phyloP scores from a whole-genome alignment of 768 basidiomycete species.

The Amanita pallidorosea region DNA sequence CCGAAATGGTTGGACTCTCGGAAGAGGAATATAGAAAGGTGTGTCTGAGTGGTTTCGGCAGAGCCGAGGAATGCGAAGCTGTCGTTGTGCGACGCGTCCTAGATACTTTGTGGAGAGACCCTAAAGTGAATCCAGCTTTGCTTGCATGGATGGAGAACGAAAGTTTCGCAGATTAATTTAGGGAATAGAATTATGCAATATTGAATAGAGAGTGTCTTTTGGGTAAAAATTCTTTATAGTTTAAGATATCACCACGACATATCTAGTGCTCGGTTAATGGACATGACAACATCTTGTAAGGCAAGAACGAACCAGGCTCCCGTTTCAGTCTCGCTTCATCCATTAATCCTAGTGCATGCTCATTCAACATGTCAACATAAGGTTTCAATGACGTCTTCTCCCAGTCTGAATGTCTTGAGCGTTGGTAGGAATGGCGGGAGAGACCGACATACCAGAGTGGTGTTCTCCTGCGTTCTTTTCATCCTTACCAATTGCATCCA shows the following conservation, averaged over 20 bases:
- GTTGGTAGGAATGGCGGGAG: constrained; percentile 1
- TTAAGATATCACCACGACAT: constrained; percentile 19
- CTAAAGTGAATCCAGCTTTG: constrained; percentile 22
- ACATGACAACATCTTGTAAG: neutral
- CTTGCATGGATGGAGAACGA: constrained; percentile 43
- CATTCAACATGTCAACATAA: constrained; percentile 84
- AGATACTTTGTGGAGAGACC: constrained; percentile 30
- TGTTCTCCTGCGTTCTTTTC: constrained; percentile 28
- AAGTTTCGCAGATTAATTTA: constrained; percentile 17
- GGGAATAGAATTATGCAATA: constrained; percentile 2
- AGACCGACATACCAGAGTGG: constrained; percentile 31
- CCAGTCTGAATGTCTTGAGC: constrained; percentile 46
- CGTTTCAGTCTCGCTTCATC: constrained; percentile 44
- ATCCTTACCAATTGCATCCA: constrained; percentile 35
- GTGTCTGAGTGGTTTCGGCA: constrained; percentile 64
- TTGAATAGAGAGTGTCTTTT: neutral
- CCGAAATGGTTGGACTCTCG: constrained; percentile 43
- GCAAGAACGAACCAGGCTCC: constrained; percentile 22
- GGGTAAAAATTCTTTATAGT: neutral
- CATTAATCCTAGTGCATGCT: constrained; percentile 51
- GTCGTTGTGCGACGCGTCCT: constrained; percentile 48
- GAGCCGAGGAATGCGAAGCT: constrained; percentile 64
- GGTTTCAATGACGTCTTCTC: constrained; percentile 78
- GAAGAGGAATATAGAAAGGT: constrained; percentile 58
- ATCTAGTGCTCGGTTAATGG: constrained; percentile 12